phyloP scores from a whole-genome alignment of 352 stramenopile genomes.

The Phytophthora brassicae region DNA sequence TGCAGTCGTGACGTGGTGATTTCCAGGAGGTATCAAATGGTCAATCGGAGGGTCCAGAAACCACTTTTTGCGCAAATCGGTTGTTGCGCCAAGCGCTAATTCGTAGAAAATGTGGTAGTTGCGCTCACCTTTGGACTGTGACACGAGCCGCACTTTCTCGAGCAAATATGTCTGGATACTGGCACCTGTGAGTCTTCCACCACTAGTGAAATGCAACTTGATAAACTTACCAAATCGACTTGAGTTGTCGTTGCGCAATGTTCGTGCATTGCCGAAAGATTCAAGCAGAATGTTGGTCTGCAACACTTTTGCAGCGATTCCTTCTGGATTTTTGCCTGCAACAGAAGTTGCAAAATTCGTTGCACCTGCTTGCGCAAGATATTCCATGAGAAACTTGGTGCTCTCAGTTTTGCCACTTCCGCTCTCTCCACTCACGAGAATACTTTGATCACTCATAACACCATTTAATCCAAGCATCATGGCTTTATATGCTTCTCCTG shows the following conservation, averaged over 20 bases:
- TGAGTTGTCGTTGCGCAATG: constrained; percentile 90
- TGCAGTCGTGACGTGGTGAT: constrained; percentile 43
- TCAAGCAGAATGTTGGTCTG: constrained; percentile 91
- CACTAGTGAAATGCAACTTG: constrained; percentile 85
- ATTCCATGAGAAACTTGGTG: constrained; percentile 90
- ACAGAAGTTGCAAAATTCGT: constrained; percentile 65
- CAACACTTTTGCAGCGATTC: constrained; percentile 87
- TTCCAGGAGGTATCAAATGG: constrained; percentile 38
- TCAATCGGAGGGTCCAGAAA: constrained; percentile 54
- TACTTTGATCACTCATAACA: constrained; percentile 70
- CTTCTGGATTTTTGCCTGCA: constrained; percentile 38
- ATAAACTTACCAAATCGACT: constrained; percentile 93
- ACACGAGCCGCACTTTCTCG: constrained; percentile 92
- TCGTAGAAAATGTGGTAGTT: constrained; percentile 91
- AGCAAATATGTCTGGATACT: constrained; percentile 94
- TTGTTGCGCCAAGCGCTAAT: constrained; percentile 65
- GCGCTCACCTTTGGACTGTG: constrained; percentile 75
- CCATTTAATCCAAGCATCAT: constrained; percentile 72
- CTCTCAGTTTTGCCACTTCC: constrained; percentile 89
- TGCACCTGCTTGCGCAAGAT: constrained; percentile 75
- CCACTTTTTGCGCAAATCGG: constrained; percentile 57
- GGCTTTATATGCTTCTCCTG: constrained; percentile 75
- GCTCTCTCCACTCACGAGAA: constrained; percentile 86
- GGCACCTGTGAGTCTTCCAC: constrained; percentile 73
- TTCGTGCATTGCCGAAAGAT: constrained; percentile 89